phyloP scores from a whole-genome alignment of 148 eudicot species.

The Bassia scoparia region DNA sequence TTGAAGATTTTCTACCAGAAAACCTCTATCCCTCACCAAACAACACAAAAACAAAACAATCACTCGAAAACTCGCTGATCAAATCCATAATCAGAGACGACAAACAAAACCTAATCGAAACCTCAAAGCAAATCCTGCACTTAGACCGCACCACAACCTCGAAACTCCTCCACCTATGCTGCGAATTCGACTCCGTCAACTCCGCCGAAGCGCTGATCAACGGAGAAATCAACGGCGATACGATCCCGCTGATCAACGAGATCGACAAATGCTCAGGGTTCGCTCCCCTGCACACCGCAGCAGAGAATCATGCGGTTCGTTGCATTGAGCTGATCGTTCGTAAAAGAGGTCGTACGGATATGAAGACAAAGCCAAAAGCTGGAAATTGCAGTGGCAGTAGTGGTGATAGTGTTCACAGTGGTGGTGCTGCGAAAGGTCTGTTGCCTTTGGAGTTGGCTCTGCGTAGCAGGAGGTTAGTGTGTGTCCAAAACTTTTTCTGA shows the following conservation, averaged over 20 bases:
- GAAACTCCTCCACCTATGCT: slow-evolving; percentile 30
- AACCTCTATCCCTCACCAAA: slow-evolving; percentile 2
- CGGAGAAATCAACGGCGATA: slow-evolving; percentile 25
- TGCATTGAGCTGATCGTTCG: slow-evolving; percentile 35
- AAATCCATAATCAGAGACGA: slow-evolving; percentile 29
- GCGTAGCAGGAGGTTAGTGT: slow-evolving; percentile 31
- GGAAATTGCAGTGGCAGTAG: background rate
- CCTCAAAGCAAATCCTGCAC: background rate
- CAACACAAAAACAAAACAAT: background rate
- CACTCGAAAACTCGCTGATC: slow-evolving; percentile 17
- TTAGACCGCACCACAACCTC: slow-evolving; percentile 23
- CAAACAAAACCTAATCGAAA: slow-evolving; percentile 13
- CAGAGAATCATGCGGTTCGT: slow-evolving; percentile 25
- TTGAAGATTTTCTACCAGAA: slow-evolving; percentile 13
- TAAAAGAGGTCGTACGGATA: slow-evolving; percentile 35
- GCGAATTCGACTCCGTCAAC: slow-evolving; percentile 31
- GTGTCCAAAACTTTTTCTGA: slow-evolving; percentile 1
- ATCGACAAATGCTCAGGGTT: slow-evolving; percentile 19
- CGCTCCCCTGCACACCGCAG: slow-evolving; percentile 39
- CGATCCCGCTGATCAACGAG: slow-evolving; percentile 26
- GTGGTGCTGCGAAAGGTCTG: background rate
- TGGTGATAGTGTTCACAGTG: no score
- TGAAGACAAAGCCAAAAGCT: slow-evolving; percentile 26
- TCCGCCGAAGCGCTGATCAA: slow-evolving; percentile 23
- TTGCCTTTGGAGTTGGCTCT: slow-evolving; percentile 35